Percentiles rank a stretch among this genome's conserved stretches.
These are phyloP conservation scores for Circinella umbellata DNA, from an alignment of 371 early-diverging fungal species.

Conservation along the genomic window DNA sequence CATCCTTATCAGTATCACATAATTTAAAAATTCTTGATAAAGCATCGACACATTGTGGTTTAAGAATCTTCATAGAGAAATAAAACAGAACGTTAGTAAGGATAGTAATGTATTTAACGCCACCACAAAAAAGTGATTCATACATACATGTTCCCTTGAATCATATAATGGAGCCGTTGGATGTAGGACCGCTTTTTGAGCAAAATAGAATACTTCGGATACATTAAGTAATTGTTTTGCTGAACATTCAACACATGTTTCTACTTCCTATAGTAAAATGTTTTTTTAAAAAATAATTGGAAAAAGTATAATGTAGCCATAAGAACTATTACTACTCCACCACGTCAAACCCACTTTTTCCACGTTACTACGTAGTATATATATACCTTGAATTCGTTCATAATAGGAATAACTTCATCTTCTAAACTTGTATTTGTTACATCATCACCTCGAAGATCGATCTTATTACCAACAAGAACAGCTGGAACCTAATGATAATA, in stretches of 20 bases:
- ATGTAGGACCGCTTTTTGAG: conserved; percentile 96
- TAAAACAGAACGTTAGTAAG: not conserved
- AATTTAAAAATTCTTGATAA: conserved; percentile 91
- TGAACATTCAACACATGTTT: conserved; percentile 97
- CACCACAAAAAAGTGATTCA: not conserved
- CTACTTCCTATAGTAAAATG: conserved; percentile 81
- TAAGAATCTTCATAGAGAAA: conserved; percentile 58
- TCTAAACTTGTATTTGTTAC: conserved; percentile 82
- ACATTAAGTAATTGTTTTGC: conserved; percentile 94
- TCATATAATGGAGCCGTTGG: conserved; percentile 97
- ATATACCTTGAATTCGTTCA: conserved; percentile 93
- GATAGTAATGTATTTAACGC: not conserved
- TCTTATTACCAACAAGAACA: conserved; percentile 97
- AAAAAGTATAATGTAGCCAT: not conserved
- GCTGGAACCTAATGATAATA: conserved; percentile 76
- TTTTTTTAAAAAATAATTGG: not conserved
- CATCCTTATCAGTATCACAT: conserved; percentile 94
- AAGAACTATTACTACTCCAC: not conserved
- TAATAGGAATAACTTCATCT: conserved; percentile 93
- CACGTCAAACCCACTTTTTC: too few species aligned
- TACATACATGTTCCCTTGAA: conserved; percentile 83
- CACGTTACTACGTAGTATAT: too few species aligned
- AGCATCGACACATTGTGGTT: conserved; percentile 90
- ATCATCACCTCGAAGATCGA: conserved; percentile 87
- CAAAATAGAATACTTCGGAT: conserved; percentile 98